Base-by-base conservation (phyloP, 805 yeast species). In the Barnettozyma vustinii region DNA sequence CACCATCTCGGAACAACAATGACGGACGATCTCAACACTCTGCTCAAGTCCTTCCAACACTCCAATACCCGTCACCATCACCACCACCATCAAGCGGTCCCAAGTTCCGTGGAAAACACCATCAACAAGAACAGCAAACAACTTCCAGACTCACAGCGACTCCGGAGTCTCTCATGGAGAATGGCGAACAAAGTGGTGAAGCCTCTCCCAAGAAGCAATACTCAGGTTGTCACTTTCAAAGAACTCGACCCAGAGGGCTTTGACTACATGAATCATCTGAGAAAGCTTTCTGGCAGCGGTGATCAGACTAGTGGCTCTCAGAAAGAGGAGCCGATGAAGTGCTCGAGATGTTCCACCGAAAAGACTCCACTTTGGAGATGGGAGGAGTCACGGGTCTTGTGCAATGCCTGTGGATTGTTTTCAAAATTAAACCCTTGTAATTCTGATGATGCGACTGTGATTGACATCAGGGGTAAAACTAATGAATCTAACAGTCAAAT, bases 121-220 rank as follows among this genome's bases (percentile, higher is more conserved):
- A 23, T 20, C 18, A 16, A 13, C 42, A 20, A 6, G 13, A 39
- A 2, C 8, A n/a, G 21, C 5, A 16, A 9, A 39, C 27, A n/a
- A 12, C 30, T 39, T 9, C 26, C 26, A 23, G 21, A 20, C 16
- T 21, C 42, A 21, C 42, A 39, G 27, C 26, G 42, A 19, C 42
- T 39, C 3, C 42, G 27, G 18, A 39, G 21, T 23, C 27, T 39
- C 27, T 21, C 42, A 2, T 39, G 25, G 42, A 20, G 30, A 20
- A 23, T 39, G 42, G 42, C 42, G 4, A 39, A 39, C 42, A 39
- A 39, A 39, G 42, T 39, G 21, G 42, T 39, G 27, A 39, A 39
- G 30, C 42, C 42, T 39, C 42, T 20, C 6, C 13, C 21, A n/a
- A 40, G 43, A 16, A 40, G 43, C 9, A 19, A 23, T 16, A 12